A percentile compares a stretch with the other conserved stretches of the same genome.
Evolutionary conservation across 257 asterid genomes (phyloP).

Genomic region (Ajuga chamaepitys): DNA sequence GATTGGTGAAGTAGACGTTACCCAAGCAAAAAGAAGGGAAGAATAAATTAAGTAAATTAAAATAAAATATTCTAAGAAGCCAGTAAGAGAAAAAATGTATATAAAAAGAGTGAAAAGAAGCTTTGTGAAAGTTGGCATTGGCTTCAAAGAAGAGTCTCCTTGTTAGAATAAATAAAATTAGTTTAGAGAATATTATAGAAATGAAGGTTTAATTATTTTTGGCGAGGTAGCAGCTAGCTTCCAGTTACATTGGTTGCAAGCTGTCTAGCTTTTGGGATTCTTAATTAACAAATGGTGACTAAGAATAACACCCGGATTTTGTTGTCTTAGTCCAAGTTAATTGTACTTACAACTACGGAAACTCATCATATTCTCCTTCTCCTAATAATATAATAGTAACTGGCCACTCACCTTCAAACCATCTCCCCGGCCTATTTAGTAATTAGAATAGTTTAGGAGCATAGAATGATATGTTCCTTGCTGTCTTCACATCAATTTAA

Average conservation of each 20-base stretch:
- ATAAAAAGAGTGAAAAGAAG: not conserved
- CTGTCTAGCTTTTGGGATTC: constrained; percentile 39
- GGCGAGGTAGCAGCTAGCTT: too few species aligned
- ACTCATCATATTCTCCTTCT: constrained; percentile 1
- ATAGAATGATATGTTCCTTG: constrained; percentile 6
- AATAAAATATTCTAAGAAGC: too few species aligned
- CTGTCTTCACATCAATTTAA: constrained; percentile 14
- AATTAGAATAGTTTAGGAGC: too few species aligned
- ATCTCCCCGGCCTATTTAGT: too few species aligned
- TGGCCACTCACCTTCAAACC: too few species aligned
- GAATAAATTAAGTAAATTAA: too few species aligned
- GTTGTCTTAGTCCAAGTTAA: constrained; percentile 17
- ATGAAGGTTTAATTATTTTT: too few species aligned
- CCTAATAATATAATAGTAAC: too few species aligned
- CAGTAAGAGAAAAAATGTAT: not conserved
- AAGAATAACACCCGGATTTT: constrained; percentile 4
- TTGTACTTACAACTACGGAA: constrained; percentile 26
- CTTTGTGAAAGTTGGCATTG: not conserved
- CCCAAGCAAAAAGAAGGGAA: too few species aligned
- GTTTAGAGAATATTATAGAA: not conserved
- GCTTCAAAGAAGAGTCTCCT: not conserved
- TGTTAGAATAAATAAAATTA: not conserved
- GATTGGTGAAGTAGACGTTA: too few species aligned
- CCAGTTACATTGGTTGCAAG: constrained; percentile 35
- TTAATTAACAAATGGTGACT: not conserved